Base-by-base conservation (phyloP, 148 eudicot genomes). In the Diospyros lotus region DNA sequence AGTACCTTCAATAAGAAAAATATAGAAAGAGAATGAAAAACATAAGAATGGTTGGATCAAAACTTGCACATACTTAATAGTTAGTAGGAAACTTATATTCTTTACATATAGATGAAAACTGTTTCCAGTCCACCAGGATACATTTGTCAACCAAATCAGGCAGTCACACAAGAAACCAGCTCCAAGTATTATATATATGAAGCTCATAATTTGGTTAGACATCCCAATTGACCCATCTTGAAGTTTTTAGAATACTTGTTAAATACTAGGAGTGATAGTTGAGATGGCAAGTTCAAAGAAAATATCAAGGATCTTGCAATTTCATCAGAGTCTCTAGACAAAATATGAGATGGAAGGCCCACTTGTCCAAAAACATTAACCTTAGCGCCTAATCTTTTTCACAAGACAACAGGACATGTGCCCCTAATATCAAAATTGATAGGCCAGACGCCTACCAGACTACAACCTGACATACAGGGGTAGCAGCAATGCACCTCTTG, bases 1-100 rank as follows among this genome's bases (percentile, higher is more conserved):
- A 96, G 80, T 96, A 96, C 85, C 99, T 93, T 87, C 79, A 87
- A 17, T 56, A 11, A 52, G 28, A 53, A 5, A 45, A 53, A 64
- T 28, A 55, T 39, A 67, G 51, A 61, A 42, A 75, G 41, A 28
- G 48, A 50, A 40, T 42, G 4, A 67, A 51, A 46, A 11, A 56
- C 65, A 58, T 14, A 28, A 75, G 39, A 65, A 52, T 50, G 61
- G 45, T 69, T 7, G 53, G 56, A 72, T 72, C 28, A 56, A 6
- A 17, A 72, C 6, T 53, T 18, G 74, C 12, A 4, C 3, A 61
- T 1, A 61, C 3, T 38, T 28, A 28, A 28, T 28, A 48, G 4
- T 48, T 48, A 48, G 52, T 8, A 4, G 45, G 51, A 55, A 54
- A 40, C 54, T 7, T 15, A 46, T 6, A 9, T 38, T 51, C 51